Evolutionary conservation across 768 basidiomycete species (phyloP).

Genomic region (Lentinula sp.): DNA sequence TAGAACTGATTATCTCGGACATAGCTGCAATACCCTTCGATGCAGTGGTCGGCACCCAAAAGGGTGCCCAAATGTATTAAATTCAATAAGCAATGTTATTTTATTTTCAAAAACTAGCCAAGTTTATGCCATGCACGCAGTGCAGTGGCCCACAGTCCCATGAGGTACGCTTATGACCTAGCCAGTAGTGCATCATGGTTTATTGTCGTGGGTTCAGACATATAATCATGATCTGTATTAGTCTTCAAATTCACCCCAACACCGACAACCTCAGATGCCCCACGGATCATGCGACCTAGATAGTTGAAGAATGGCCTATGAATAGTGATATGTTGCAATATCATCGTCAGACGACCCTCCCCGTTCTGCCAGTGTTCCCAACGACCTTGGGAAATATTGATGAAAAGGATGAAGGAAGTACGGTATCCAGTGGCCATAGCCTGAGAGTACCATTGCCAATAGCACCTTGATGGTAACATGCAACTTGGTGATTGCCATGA

Average conservation of each 20-base stretch:
- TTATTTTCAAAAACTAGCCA: too few species aligned
- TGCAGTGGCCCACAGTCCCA: too few species aligned
- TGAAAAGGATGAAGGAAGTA: too few species aligned
- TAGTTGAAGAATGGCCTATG: slow-evolving; percentile 57
- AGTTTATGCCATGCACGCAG: too few species aligned
- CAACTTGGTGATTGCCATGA: neutral
- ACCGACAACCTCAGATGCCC: slow-evolving; percentile 59
- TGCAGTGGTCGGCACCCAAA: too few species aligned
- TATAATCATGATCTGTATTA: slow-evolving; percentile 16
- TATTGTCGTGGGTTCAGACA: slow-evolving; percentile 52
- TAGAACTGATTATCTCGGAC: too few species aligned
- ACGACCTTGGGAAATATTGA: neutral
- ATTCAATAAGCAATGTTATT: too few species aligned
- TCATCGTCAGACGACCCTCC: neutral
- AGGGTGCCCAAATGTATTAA: too few species aligned
- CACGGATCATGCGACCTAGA: slow-evolving; percentile 60
- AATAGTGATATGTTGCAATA: slow-evolving; percentile 32
- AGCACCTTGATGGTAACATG: neutral
- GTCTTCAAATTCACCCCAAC: slow-evolving; percentile 69
- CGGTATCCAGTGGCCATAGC: too few species aligned
- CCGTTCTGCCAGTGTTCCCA: neutral
- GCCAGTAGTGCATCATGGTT: slow-evolving; percentile 62
- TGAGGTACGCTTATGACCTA: slow-evolving; percentile 63
- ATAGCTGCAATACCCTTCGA: too few species aligned
- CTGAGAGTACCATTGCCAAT: too few species aligned